Evolutionary conservation across 768 basidiomycete genomes (phyloP).

Genomic region (Sarcodon aspratus): DNA sequence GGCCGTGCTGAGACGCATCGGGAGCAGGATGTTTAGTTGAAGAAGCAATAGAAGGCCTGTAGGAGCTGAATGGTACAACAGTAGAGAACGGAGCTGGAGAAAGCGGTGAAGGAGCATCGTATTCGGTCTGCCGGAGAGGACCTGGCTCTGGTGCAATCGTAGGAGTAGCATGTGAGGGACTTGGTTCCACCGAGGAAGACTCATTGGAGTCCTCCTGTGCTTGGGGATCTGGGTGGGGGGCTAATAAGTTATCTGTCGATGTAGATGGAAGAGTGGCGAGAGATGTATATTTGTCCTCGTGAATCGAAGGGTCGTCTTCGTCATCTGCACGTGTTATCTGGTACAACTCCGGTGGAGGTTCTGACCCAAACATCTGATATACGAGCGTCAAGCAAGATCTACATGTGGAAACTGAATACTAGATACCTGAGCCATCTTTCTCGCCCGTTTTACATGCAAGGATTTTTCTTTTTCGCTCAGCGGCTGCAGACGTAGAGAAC

Average conservation of each 20-base stretch:
- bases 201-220: neutral
- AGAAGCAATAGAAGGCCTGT: neutral
- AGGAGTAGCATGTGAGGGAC: neutral
- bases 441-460: constrained; percentile 31
- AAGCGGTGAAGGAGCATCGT: neutral
- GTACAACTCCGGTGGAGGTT: constrained; percentile 32
- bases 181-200: neutral
- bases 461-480: constrained; percentile 24
- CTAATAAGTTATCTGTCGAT: neutral
- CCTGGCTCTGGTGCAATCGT: neutral
- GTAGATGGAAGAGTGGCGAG: neutral
- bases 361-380: constrained; percentile 36
- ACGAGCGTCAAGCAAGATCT: neutral
- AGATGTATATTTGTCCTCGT: neutral
- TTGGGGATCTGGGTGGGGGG: neutral
- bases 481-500: neutral
- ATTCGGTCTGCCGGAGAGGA: neutral
- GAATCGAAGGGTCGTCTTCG: constrained; percentile 4
- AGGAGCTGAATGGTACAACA: neutral
- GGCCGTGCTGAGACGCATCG: neutral
- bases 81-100: constrained; percentile 2
- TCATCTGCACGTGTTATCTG: constrained; percentile 17
- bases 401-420: neutral
- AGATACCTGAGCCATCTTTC: constrained; percentile 39
- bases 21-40: neutral